phyloP scores from a whole-genome alignment of 441 rosid genomes.

The Manihot esculenta region DNA sequence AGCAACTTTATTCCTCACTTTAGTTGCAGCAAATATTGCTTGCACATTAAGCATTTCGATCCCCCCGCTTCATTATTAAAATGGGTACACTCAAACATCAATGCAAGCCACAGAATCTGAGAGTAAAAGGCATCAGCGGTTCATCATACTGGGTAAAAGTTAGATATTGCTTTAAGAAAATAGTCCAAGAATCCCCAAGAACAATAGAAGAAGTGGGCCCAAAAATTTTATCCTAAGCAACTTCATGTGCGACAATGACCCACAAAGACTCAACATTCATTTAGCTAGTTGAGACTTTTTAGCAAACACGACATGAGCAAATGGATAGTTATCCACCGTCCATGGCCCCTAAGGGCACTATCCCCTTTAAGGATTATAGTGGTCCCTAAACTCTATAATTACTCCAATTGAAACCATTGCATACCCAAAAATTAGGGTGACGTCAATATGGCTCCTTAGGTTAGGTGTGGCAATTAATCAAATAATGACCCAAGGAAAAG shows the following conservation, averaged over 20 bases:
- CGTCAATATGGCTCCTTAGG: not conserved
- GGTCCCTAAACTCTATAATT: slow-evolving; percentile 23
- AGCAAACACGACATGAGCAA: slow-evolving; percentile 7
- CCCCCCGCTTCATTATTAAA: not conserved
- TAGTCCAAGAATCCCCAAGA: slow-evolving; percentile 7
- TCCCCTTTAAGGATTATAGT: slow-evolving; percentile 6
- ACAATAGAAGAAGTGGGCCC: slow-evolving; percentile 7
- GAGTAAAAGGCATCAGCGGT: slow-evolving; percentile 14
- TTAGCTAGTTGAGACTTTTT: not conserved
- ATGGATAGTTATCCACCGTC: slow-evolving; percentile 13
- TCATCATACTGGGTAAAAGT: slow-evolving; percentile 21
- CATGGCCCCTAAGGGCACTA: slow-evolving; percentile 7
- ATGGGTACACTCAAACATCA: not conserved
- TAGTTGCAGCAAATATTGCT: slow-evolving; percentile 19
- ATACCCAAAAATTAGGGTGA: slow-evolving; percentile 7
- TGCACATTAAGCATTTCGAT: slow-evolving; percentile 21
- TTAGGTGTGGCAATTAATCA: slow-evolving; percentile 8
- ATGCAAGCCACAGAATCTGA: not conserved
- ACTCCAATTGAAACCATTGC: slow-evolving; percentile 2
- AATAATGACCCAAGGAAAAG: slow-evolving; percentile 9
- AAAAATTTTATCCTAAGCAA: slow-evolving; percentile 13
- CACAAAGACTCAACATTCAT: slow-evolving; percentile 8
- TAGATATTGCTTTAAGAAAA: slow-evolving; percentile 16
- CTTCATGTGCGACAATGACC: slow-evolving; percentile 2
- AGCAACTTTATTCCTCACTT: slow-evolving; percentile 15